A percentile compares a stretch with the other conserved stretches of the same genome.
These are phyloP conservation scores for Stachybotrys elegans DNA, from an alignment of 2,329 filamentous ascomycete genomes.

Conservation along the genomic window DNA sequence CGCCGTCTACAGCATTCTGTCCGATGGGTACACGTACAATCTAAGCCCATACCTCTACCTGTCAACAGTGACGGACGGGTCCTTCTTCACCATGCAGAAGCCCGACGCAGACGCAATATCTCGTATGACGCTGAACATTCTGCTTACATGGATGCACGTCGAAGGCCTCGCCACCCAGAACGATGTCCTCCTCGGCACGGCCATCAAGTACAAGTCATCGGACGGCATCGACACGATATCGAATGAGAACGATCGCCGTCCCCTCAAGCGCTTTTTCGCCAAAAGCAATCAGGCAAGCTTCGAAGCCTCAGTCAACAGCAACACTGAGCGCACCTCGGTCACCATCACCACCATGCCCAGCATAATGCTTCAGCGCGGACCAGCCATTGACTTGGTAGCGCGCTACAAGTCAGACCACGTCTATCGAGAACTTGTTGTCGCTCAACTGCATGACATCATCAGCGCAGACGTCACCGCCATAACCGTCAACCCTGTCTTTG, in stretches of 20 bases:
- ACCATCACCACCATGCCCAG: conserved; percentile 11
- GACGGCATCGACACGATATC: neutral
- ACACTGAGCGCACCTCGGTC: conserved; percentile 9
- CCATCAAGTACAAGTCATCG: conserved; percentile 8
- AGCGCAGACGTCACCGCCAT: conserved; percentile 33
- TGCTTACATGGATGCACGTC: conserved; percentile 39
- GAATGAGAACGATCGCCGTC: neutral
- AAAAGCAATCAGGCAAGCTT: neutral
- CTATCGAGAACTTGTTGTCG: neutral
- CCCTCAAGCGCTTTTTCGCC: neutral
- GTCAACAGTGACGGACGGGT: conserved; percentile 34
- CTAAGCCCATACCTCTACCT: conserved; percentile 35
- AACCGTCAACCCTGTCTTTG: conserved; percentile 40
- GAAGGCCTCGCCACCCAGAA: conserved; percentile 11
- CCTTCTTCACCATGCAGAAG: conserved; percentile 26
- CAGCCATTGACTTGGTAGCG: neutral
- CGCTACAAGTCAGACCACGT: conserved; percentile 15
- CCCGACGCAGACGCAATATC: conserved; percentile 27
- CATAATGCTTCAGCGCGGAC: conserved; percentile 9
- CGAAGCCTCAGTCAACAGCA: neutral
- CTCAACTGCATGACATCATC: conserved; percentile 16
- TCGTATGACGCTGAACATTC: conserved; percentile 32
- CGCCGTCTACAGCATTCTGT: conserved; percentile 38
- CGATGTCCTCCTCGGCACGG: conserved; percentile 3
- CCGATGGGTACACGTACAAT: conserved; percentile 12